Evolutionary conservation across 495 filamentous ascomycete species (phyloP).

Genomic region (Aspergillus wentii): DNA sequence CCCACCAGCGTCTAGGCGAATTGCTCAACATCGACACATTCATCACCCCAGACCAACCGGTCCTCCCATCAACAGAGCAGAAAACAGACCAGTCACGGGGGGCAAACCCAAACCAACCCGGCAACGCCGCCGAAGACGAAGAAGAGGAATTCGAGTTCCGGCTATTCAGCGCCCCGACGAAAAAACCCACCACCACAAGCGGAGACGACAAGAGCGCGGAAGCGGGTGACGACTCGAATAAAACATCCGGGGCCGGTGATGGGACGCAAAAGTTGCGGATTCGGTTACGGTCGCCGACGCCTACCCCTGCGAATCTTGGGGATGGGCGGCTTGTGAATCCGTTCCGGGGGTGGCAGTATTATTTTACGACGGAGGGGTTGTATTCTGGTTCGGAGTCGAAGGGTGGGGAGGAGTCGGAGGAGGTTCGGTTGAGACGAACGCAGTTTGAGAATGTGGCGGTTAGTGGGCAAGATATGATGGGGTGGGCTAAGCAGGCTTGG

Average conservation of each 20-base stretch:
- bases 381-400: slow-evolving; percentile 10
- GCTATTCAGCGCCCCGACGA: slow-evolving; percentile 34
- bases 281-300: slow-evolving; percentile 36
- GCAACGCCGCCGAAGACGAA: slow-evolving; percentile 36
- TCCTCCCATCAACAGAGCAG: slow-evolving; percentile 1
- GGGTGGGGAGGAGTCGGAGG: slow-evolving; percentile 7
- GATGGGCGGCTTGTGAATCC: slow-evolving; percentile 40
- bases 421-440: slow-evolving; percentile 13
- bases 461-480: slow-evolving; percentile 28
- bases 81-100: neutral
- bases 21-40: slow-evolving; percentile 34
- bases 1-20: slow-evolving; percentile 31
- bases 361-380: slow-evolving; percentile 32
- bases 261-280: slow-evolving; percentile 37
- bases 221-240: neutral
- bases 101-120: no score
- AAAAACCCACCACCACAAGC: slow-evolving; percentile 3
- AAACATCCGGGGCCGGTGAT: neutral
- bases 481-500: slow-evolving; percentile 35
- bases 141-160: slow-evolving; percentile 47
- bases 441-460: slow-evolving; percentile 41
- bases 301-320: slow-evolving; percentile 15
- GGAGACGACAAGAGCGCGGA: neutral
- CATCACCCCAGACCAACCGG: slow-evolving; percentile 6
- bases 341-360: slow-evolving; percentile 42